Evolutionary conservation across 1,139 yeast species (phyloP), one percentile per base, ranked within the genome.

Genomic region (Debaryomyces nepalensis): DNA sequence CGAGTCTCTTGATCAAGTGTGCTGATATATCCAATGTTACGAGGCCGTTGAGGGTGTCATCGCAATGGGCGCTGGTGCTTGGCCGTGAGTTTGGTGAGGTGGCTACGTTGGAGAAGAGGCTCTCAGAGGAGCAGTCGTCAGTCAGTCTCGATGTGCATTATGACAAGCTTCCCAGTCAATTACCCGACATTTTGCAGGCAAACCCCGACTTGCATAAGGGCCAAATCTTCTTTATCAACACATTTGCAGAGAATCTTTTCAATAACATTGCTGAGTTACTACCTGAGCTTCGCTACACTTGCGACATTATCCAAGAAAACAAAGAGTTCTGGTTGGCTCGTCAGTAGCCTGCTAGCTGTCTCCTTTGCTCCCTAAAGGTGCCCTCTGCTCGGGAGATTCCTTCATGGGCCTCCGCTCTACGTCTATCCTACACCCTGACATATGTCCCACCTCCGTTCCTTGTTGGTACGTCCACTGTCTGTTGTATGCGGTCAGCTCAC

Each of bases 21-120:
- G 97, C 97, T 1, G 98, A 91, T 63, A 90, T 91, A 39, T 87
- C 96, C 24, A 91, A 91, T 60, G 97, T 90, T 19, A 81, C 96
- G 2, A 72, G 98, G 45, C 89, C 91, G 1, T 68, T 88, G 43
- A 68, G 79, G 33, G 81, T 89, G 4, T 84, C 95, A 9, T 79
- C 89, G 1, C 84, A 84, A 63, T 91, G 98, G 97, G 97, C 96
- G 4, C 69, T 80, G 50, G 82, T 83, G 8, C 74, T 91, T 39
- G 76, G 85, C 1, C 70, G 86, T 50, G 98, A 91, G 63, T 87
- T 90, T 54, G 78, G 75, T 37, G 93, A 87, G 58, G 82, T 89
- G 40, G 70, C 74, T 5, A 61, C 61, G 31, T 67, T 89, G 39
- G 88, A 84, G 49, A 61, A 64, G 23, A 62, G 70, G 41, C 55